phyloP scores from a whole-genome alignment of 768 basidiomycete genomes.

The Serpula lacrymans region DNA sequence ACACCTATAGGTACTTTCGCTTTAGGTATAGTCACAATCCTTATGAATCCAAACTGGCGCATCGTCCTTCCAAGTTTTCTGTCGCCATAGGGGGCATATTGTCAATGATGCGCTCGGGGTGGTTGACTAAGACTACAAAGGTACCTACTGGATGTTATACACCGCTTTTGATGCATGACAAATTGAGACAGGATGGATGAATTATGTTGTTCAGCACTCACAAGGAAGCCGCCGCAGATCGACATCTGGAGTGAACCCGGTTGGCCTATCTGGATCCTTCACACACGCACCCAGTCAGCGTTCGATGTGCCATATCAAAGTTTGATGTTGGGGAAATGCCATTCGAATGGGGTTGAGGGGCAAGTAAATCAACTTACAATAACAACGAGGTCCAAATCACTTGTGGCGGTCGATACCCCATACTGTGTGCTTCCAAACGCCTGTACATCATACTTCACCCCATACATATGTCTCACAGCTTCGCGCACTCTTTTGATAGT shows the following conservation, averaged over 20 bases:
- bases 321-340: neutral
- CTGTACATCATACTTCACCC: conserved; percentile 29
- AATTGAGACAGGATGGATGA: neutral
- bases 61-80: conserved; percentile 32
- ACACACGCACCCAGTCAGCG: neutral
- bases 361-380: conserved; percentile 33
- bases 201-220: conserved; percentile 13
- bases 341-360: neutral
- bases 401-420: conserved; percentile 35
- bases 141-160: conserved; percentile 27
- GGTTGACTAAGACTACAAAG: neutral
- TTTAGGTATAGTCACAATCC: conserved; percentile 24
- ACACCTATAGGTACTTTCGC: conserved; percentile 45
- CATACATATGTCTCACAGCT: no score
- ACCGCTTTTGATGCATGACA: conserved; percentile 17
- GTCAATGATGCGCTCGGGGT: no score
- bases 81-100: neutral
- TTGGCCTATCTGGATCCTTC: conserved; percentile 29
- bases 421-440: conserved; percentile 52
- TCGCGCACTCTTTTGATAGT: no score
- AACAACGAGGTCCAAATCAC: conserved; percentile 53
- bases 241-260: conserved; percentile 27
- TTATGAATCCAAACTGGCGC: conserved; percentile 29
- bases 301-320: no score
- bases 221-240: conserved; percentile 24